Evolutionary conservation across 2,329 filamentous ascomycete species (phyloP), one percentile per base, ranked within the genome.

Genomic region (Emericellopsis atlantica): DNA sequence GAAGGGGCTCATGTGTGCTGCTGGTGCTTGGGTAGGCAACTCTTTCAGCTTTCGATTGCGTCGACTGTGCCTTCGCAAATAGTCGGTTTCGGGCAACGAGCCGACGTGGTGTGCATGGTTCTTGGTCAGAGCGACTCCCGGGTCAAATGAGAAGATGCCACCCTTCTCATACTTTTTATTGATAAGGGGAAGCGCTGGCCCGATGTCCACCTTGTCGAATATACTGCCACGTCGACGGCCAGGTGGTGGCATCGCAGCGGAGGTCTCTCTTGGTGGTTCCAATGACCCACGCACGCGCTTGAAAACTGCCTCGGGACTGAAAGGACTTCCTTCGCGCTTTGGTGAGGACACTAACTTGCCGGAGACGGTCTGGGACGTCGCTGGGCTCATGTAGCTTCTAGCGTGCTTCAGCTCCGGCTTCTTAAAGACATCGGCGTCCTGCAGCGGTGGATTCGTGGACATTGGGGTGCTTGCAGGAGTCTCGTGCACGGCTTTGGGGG

Each of bases 331-430:
- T 12, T 70, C 65, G 43, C 74, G 59, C 50, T 78, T 79, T 14
- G 60, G 49, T 2, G 59, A 49, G 12, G 26, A 56, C 43, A 46
- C 45, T 46, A 51, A 53, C 39, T 54, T 54, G 32, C 54, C 54
- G 44, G 36, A 24, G 5, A 29, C 56, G 47, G 37, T 57, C 46
- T 43, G 56, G 46, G 46, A 51, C 43, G 32, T 51, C 23, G 32
- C 53, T 32, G 69, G 65, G 14, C 71, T 59, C 23, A 73, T 54
- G 12, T 64, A 69, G 51, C 73, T 77, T 45, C 74, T 64, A 2
- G 74, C 73, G 56, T 78, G 73, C 45, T 67, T 70, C 31, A 78
- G 54, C 46, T 78, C 72, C 2, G 74, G 74, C 45, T 77, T 78
- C n/a, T 72, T 63, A 48, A 79, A 79, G 5, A 69, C 62, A 18